These are phyloP conservation scores for Ilyonectria destructans DNA, from an alignment of 2,329 filamentous ascomycete genomes.

Conservation along the genomic window DNA sequence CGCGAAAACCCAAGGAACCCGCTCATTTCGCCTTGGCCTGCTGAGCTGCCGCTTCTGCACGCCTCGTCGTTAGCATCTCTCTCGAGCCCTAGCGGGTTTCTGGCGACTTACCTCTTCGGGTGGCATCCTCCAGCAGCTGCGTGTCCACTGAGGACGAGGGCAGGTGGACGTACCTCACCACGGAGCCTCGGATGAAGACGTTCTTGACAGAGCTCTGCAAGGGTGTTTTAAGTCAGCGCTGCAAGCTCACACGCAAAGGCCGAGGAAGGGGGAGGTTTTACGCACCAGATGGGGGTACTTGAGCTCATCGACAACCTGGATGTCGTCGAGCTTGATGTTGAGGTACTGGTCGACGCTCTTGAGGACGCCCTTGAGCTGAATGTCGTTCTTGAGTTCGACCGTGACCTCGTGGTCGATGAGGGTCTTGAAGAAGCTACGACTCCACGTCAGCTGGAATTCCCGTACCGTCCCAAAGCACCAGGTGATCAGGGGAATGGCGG, in stretches of 20 bases:
- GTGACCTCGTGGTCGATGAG: slow-evolving; percentile 98
- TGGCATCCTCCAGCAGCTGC: slow-evolving; percentile 90
- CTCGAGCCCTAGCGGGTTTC: not conserved
- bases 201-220: slow-evolving; percentile 85
- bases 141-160: slow-evolving; percentile 88
- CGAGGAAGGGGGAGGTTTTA: slow-evolving; percentile 43
- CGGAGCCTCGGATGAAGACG: slow-evolving; percentile 94
- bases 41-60: slow-evolving; percentile 71
- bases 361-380: slow-evolving; percentile 93
- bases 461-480: not conserved
- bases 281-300: slow-evolving; percentile 94
- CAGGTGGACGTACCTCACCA: slow-evolving; percentile 93
- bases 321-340: slow-evolving; percentile 99
- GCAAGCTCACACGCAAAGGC: not conserved
- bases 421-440: slow-evolving; percentile 93
- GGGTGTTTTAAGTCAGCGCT: slow-evolving; percentile 18
- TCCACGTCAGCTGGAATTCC: slow-evolving; percentile 3
- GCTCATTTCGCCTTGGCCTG: slow-evolving; percentile 70
- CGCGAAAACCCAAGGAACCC: not conserved
- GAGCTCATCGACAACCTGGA: slow-evolving; percentile 91
- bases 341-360: slow-evolving; percentile 99
- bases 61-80: slow-evolving; percentile 24
- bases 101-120: slow-evolving; percentile 79
- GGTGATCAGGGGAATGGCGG: not conserved
- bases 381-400: slow-evolving; percentile 99